Base-by-base conservation (phyloP, 306 rosid species). In the Betula pendula region DNA sequence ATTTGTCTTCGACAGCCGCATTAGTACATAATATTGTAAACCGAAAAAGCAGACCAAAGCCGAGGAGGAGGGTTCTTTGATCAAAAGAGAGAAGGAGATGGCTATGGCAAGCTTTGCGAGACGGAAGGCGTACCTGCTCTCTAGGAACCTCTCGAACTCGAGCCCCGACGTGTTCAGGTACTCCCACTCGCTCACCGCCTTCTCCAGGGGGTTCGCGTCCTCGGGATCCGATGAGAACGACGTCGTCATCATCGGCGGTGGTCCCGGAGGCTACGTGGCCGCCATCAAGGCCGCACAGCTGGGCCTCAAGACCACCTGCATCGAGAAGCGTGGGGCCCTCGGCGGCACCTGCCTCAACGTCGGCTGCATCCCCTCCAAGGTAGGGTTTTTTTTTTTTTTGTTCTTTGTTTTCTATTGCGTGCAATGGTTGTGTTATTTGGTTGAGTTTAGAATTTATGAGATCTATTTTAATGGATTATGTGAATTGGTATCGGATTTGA, bases 331-430 rank as follows among this genome's bases (percentile, higher is more conserved):
- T 40, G 98, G 98, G 3, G 16, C 98, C 73, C 99, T 96, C 12
- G 99, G 99, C 20, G 99, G 99, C 5, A 96, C 99, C 55, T 96
- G 99, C 74, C 99, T 96, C 73, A 96, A 96, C 87, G 98, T 96
- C 0, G 99, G 97, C n/a, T 95, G 98, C 77, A 95, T 95, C 83
- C 97, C 98, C 44, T 95, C 98, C 48, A 95, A 95, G 99, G 99
- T 94, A 25, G 25, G 22, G 42, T 4, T 2, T 15, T 31, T 40
- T 12, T 40, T 2, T 14, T 7, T 4, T 2, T 15, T 31, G 42
- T 12, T 40, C 6, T 14, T 7, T 2, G 16, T 67, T n/a, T 68
- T 48, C 19, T 12, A 17, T 25, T 25, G 15, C 51, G 31, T 50
- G 9, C 2, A 17, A 15, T 66, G 2, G 2, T 13, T 43, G 62